Percentiles rank a stretch among this genome's conserved stretches.
Conservation (phyloP, 768 basidiomycete species). For the Paxillus ammoniavirescens region DNA sequence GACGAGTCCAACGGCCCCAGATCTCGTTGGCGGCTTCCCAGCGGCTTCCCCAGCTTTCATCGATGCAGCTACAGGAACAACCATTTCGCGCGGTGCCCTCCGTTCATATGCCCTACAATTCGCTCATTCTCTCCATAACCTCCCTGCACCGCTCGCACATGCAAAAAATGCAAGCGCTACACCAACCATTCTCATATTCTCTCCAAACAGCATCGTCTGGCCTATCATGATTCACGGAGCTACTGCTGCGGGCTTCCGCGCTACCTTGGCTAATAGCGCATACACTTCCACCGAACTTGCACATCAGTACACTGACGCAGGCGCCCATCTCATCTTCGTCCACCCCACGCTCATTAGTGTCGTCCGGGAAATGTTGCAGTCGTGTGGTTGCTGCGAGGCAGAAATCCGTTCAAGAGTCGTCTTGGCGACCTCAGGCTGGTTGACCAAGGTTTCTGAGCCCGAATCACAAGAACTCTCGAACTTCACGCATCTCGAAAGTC, state of each 20-base stretch:
- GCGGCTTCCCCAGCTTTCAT: slow-evolving; percentile 55
- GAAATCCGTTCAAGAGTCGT: slow-evolving; percentile 57
- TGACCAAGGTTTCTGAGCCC: slow-evolving; percentile 29
- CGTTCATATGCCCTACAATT: slow-evolving; percentile 54
- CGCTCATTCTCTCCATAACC: slow-evolving; percentile 53
- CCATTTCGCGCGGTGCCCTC: slow-evolving; percentile 55
- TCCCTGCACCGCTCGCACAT: slow-evolving; percentile 44
- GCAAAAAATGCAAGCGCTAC: slow-evolving; percentile 42
- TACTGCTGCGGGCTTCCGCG: slow-evolving; percentile 65
- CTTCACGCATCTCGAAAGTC: slow-evolving; percentile 42
- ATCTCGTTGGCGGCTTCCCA: slow-evolving; percentile 42
- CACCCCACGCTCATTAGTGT: slow-evolving; percentile 58
- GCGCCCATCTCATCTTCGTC: slow-evolving; percentile 60
- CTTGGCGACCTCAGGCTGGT: slow-evolving; percentile 52
- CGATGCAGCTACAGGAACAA: slow-evolving; percentile 58
- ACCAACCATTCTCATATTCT: slow-evolving; percentile 58
- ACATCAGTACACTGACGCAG: slow-evolving; percentile 69
- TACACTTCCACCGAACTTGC: slow-evolving; percentile 69
- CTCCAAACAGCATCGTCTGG: slow-evolving; percentile 63
- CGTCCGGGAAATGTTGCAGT: slow-evolving; percentile 56
- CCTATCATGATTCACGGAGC: slow-evolving; percentile 43
- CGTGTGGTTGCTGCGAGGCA: slow-evolving; percentile 42
- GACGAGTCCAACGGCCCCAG: slow-evolving; percentile 11
- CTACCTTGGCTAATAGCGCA: slow-evolving; percentile 71
- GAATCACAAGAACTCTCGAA: slow-evolving; percentile 33